These are phyloP conservation scores for Fusarium nygamai DNA, from an alignment of 2,329 filamentous ascomycete species.

Conservation along the genomic window DNA sequence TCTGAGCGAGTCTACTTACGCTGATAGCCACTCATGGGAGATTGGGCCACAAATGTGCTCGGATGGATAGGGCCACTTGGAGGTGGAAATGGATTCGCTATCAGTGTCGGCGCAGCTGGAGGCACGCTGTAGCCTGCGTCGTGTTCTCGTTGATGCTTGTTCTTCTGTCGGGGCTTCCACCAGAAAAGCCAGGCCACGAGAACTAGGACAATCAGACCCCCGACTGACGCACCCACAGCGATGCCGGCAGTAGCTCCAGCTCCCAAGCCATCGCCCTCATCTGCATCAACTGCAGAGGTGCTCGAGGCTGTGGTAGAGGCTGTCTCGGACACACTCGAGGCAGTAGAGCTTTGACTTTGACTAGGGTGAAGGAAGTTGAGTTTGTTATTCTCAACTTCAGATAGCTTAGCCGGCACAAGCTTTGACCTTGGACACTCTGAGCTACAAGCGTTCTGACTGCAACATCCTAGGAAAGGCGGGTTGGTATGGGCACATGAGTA, in stretches of 20 bases:
- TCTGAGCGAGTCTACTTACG: conserved; percentile 13
- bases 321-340: conserved; percentile 4
- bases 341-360: not conserved
- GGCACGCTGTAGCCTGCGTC: not conserved
- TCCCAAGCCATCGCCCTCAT: conserved; percentile 15
- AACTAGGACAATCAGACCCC: conserved; percentile 20
- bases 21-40: conserved; percentile 38
- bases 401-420: conserved; percentile 27
- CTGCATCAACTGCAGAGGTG: not conserved
- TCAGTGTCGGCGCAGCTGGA: conserved; percentile 8
- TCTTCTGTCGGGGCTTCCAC: conserved; percentile 37
- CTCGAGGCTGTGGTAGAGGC: conserved; percentile 11
- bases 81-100: conserved; percentile 25
- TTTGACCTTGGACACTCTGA: conserved; percentile 20
- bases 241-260: conserved; percentile 38
- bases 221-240: conserved; percentile 27
- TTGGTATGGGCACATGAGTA: conserved; percentile 47
- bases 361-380: conserved; percentile 28
- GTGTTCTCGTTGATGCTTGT: not conserved
- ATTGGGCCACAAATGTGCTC: conserved; percentile 14
- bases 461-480: conserved; percentile 55
- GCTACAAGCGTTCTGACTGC: conserved; percentile 40
- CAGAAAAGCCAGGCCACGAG: conserved; percentile 37
- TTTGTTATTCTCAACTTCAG: conserved; percentile 17
- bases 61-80: not conserved